These are phyloP conservation scores for Metschnikowia matae DNA, from an alignment of 805 yeast genomes.

Conservation along the genomic window DNA sequence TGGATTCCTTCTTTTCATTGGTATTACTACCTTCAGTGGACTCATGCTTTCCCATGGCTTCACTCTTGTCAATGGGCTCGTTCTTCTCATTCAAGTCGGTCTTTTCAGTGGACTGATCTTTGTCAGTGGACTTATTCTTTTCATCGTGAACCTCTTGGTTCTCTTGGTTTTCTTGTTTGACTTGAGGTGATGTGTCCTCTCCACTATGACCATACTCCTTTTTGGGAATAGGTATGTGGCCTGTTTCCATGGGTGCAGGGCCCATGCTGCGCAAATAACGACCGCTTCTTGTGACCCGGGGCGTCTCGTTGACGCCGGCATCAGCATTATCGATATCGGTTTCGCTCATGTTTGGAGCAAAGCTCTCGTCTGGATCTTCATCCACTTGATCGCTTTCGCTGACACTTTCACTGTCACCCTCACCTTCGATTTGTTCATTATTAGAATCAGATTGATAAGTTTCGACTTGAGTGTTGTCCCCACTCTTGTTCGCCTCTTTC, in stretches of 20 bases:
- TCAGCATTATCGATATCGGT: neutral
- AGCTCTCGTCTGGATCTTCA: neutral
- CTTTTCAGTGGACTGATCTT: neutral
- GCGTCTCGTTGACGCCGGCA: neutral
- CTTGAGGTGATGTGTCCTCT: neutral
- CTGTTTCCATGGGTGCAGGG: neutral
- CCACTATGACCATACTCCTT: slow-evolving; percentile 2
- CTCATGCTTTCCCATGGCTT: neutral
- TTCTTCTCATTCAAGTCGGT: neutral
- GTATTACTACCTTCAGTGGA: neutral
- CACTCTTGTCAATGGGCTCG: neutral
- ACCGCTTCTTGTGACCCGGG: slow-evolving; percentile 1
- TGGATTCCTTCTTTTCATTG: neutral
- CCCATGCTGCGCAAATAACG: slow-evolving; percentile 5
- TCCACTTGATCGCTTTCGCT: neutral
- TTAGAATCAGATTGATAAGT: neutral
- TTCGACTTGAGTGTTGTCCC: neutral
- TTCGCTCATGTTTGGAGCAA: neutral
- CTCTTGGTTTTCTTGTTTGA: neutral
- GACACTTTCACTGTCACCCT: neutral
- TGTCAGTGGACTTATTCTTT: neutral
- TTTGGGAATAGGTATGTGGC: slow-evolving; percentile 1
- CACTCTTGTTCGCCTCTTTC: neutral
- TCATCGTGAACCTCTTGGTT: neutral
- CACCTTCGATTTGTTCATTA: too few species aligned